phyloP scores from a whole-genome alignment of 345 rosid genomes.

The Passiflora organensis region DNA sequence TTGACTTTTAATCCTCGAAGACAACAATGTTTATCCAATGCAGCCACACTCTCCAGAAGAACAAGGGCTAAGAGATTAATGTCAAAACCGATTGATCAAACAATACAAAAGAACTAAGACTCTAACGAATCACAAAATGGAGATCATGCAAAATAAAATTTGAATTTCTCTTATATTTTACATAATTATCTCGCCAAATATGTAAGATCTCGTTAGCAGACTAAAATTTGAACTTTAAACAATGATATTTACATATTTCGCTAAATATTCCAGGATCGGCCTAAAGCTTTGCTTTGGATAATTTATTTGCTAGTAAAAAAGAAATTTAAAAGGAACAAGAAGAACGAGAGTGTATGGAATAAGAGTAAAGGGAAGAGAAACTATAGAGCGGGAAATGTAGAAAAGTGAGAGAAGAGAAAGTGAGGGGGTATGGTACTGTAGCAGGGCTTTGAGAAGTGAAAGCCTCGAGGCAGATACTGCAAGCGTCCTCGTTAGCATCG shows the following conservation, averaged over 20 bases:
- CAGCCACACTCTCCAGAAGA: background rate
- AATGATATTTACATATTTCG: too few relatives aligned
- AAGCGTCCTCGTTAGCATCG: slow-evolving; percentile 48
- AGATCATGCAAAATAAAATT: too few relatives aligned
- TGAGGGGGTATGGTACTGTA: slow-evolving; percentile 35
- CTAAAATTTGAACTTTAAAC: too few relatives aligned
- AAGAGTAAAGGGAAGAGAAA: background rate
- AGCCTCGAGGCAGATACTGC: slow-evolving; percentile 89
- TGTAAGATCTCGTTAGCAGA: too few relatives aligned
- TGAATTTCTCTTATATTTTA: too few relatives aligned
- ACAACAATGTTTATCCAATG: too few relatives aligned
- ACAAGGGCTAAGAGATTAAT: background rate
- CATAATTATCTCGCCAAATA: too few relatives aligned
- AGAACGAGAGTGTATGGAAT: background rate
- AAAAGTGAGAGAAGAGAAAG: background rate
- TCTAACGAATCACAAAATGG: too few relatives aligned
- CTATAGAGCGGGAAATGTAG: too few relatives aligned
- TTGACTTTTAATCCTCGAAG: background rate
- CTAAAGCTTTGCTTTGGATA: too few relatives aligned
- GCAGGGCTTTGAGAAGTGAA: slow-evolving; percentile 61
- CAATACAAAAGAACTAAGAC: too few relatives aligned
- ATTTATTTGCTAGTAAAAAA: background rate
- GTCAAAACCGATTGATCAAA: background rate
- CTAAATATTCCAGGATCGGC: too few relatives aligned
- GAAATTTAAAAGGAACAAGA: background rate